Evolutionary conservation across 2,329 filamentous ascomycete species (phyloP).

Genomic region (Pestalotiopsis sp.): DNA sequence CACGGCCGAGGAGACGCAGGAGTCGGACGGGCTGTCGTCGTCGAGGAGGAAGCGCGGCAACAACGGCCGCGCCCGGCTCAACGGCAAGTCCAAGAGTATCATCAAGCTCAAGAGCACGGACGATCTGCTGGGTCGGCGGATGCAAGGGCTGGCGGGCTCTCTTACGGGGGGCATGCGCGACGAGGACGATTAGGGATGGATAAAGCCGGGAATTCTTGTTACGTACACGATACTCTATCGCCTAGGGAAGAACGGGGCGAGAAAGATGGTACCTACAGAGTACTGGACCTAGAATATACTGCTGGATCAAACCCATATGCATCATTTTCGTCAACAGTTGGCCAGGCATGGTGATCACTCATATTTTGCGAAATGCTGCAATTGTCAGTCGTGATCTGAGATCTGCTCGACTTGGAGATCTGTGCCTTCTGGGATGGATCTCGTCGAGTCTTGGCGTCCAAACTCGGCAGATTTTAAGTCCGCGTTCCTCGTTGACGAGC

Average conservation of each 20-base stretch:
- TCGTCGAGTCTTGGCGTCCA: not conserved
- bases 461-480: not conserved
- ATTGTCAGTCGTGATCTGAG: too few species aligned
- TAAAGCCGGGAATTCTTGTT: not conserved
- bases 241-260: not conserved
- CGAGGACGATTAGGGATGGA: slow-evolving; percentile 23
- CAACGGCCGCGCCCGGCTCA: slow-evolving; percentile 26
- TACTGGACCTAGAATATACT: too few species aligned
- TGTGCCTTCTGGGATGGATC: too few species aligned
- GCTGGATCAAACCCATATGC: too few species aligned
- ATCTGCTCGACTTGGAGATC: too few species aligned
- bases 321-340: too few species aligned
- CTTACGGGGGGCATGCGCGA: slow-evolving; percentile 49
- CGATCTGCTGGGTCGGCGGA: slow-evolving; percentile 57
- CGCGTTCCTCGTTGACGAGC: not conserved
- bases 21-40: slow-evolving; percentile 17
- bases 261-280: not conserved
- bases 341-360: too few species aligned
- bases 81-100: slow-evolving; percentile 46
- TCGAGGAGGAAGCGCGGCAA: slow-evolving; percentile 25
- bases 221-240: not conserved
- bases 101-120: slow-evolving; percentile 60
- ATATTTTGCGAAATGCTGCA: too few species aligned
- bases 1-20: slow-evolving; percentile 20
- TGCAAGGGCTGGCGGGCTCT: slow-evolving; percentile 59